These are phyloP conservation scores for Fusarium sp. DNA, from an alignment of 2,329 filamentous ascomycete species.

Conservation along the genomic window DNA sequence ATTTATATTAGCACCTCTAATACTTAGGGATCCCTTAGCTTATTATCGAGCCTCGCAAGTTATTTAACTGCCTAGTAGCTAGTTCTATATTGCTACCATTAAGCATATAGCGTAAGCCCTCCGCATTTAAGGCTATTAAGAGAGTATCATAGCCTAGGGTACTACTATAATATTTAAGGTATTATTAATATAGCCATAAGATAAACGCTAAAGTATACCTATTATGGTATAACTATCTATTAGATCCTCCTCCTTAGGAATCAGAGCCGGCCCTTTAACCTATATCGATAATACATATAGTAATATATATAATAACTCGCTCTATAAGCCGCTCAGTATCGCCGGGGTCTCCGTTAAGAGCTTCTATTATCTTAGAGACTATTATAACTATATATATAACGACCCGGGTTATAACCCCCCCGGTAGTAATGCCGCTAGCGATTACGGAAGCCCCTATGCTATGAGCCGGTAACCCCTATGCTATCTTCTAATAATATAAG, in stretches of 20 bases:
- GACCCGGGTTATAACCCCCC: not conserved
- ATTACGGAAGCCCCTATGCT: not conserved
- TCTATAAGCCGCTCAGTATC: conserved; percentile 6
- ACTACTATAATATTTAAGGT: too few species aligned
- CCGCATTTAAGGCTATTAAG: too few species aligned
- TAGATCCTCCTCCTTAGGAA: not conserved
- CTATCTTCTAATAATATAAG: conserved; percentile 21
- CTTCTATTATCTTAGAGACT: not conserved
- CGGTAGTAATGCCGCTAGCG: not conserved
- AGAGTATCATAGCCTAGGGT: too few species aligned
- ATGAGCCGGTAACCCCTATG: not conserved
- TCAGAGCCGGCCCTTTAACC: too few species aligned
- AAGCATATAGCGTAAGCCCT: too few species aligned
- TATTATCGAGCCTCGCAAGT: too few species aligned
- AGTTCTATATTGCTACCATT: too few species aligned
- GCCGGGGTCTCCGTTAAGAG: not conserved
- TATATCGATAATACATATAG: not conserved
- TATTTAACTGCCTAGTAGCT: too few species aligned
- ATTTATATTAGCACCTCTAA: too few species aligned
- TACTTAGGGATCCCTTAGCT: too few species aligned
- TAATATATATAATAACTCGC: conserved; percentile 1
- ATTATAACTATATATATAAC: conserved; percentile 6
- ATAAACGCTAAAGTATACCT: too few species aligned
- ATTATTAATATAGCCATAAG: too few species aligned
- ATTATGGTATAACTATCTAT: conserved; percentile 5